A percentile compares a stretch with the other conserved stretches of the same genome.
Conservation (phyloP, 352 stramenopile genomes). For the Elongisporangium undulatum region DNA sequence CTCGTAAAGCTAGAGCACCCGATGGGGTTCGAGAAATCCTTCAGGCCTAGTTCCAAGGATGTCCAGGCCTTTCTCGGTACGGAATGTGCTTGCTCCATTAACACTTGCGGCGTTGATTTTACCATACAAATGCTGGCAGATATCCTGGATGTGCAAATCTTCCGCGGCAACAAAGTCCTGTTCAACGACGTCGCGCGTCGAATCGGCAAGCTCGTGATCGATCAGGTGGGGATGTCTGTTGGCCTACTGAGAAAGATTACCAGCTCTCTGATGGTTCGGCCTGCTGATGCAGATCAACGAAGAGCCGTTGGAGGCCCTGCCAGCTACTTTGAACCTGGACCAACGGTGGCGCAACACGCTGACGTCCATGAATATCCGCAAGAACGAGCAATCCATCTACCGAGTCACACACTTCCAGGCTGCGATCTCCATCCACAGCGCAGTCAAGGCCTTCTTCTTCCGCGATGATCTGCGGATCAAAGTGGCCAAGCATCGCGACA, state of each 20-base stretch:
- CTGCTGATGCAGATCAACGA: slow-evolving; percentile 26
- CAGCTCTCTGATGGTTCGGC: background rate
- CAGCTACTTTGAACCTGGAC: slow-evolving; percentile 26
- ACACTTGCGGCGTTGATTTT: background rate
- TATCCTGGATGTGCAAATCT: slow-evolving; percentile 27
- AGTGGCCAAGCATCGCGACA: slow-evolving; percentile 5
- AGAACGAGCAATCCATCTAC: slow-evolving; percentile 27
- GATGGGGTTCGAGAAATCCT: slow-evolving; percentile 45
- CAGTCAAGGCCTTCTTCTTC: slow-evolving; percentile 29
- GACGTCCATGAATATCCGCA: slow-evolving; percentile 23
- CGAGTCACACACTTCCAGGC: slow-evolving; percentile 33
- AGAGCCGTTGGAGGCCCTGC: slow-evolving; percentile 23
- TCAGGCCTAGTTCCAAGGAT: slow-evolving; percentile 22
- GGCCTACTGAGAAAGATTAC: background rate
- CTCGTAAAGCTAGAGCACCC: slow-evolving; percentile 44
- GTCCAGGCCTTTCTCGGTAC: slow-evolving; percentile 25
- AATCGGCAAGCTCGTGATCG: slow-evolving; percentile 36
- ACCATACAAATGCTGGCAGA: slow-evolving; percentile 2
- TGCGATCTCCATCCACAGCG: slow-evolving; percentile 18
- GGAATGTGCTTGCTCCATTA: slow-evolving; percentile 11
- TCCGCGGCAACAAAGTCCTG: slow-evolving; percentile 34
- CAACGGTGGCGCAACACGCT: slow-evolving; percentile 35
- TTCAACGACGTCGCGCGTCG: slow-evolving; percentile 36
- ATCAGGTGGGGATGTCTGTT: slow-evolving; percentile 12
- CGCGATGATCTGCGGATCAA: slow-evolving; percentile 26